Percentiles rank a stretch among this genome's conserved stretches.
Evolutionary conservation across 169 alveolate genomes (phyloP).

Genomic region (Eimeria tenella): DNA sequence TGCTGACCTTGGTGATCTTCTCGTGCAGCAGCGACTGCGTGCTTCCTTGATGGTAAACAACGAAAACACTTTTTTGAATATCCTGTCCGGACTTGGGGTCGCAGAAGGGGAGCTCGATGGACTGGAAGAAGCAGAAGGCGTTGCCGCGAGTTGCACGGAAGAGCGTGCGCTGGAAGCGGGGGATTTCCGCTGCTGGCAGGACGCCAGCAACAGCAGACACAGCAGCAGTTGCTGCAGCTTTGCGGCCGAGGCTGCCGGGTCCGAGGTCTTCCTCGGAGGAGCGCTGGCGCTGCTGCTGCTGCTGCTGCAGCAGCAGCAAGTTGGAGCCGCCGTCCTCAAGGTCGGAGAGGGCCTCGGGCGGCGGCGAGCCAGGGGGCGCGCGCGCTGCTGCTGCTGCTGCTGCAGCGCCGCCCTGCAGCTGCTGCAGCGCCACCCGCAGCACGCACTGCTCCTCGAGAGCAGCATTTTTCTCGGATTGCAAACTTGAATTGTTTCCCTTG

Average conservation of each 20-base stretch:
- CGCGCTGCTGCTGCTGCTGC: background rate
- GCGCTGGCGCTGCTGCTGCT: slow-evolving; percentile 71
- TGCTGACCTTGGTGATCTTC: slow-evolving; percentile 94
- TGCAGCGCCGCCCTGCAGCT: slow-evolving; percentile 43
- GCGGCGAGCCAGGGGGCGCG: background rate
- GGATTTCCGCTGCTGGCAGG: slow-evolving; percentile 84
- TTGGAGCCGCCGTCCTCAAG: background rate
- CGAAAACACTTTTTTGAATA: slow-evolving; percentile 93
- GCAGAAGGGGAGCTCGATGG: slow-evolving; percentile 86
- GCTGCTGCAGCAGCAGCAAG: background rate
- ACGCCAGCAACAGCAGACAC: slow-evolving; percentile 95
- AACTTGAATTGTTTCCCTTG: slow-evolving; percentile 88
- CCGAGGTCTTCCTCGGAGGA: slow-evolving; percentile 2
- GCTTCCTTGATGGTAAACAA: slow-evolving; percentile 94
- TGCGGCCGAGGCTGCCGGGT: background rate
- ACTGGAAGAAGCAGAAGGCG: slow-evolving; percentile 94
- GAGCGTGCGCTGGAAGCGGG: slow-evolving; percentile 94
- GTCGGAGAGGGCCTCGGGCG: slow-evolving; percentile 12
- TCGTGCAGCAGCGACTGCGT: slow-evolving; percentile 89
- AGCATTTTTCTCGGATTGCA: slow-evolving; percentile 88
- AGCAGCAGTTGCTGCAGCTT: slow-evolving; percentile 79
- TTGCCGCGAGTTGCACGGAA: slow-evolving; percentile 98
- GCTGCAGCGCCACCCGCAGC: slow-evolving; percentile 63
- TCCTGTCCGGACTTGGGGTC: slow-evolving; percentile 85
- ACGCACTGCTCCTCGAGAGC: slow-evolving; percentile 87